Evolutionary conservation across 768 basidiomycete genomes (phyloP), one percentile per base, ranked within the genome.

Genomic region (Cantharellus anzutake): DNA sequence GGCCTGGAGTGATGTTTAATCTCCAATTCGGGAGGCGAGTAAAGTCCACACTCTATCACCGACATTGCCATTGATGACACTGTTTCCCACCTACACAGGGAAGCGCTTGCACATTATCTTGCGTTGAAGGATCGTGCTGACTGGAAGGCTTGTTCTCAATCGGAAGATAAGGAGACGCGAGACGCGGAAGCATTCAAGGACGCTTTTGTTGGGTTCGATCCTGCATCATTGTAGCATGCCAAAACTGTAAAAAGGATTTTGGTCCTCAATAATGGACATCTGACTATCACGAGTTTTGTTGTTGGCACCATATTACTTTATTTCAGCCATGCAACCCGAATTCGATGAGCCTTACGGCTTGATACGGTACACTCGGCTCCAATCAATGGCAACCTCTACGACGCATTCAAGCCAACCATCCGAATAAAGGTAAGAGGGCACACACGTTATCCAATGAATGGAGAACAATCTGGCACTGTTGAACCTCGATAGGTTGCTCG

Each of bases 21-120:
- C 74, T 98, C 51, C 91, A 97, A 68, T 98, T 98, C 70, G 93
- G 91, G 62, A 80, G 94, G 93, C 94, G 67, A 67, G 81, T 44
- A 60, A 44, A 39, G 41, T 51, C 48, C 60, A 2, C 44, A 5
- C n/a, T 40, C 39, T 41, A 51, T 39, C 5, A 41, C 35, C 41
- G 16, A 14, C 14, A 16, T 57, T 48, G 5, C 29, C 16, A 42
- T 44, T 51, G 34, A 34, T 35, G 20, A 40, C 3, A 4, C 4
- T 48, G 16, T 37, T 52, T 5, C 39, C n/a, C 16, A 34, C 60
- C 59, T 42, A 35, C 61, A 55, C 67, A 97, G 94, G 70, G 81
- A 85, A 70, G 89, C 86, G 14, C 68, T 97, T 51, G 87, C 84
- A 3, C 74, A 78, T 41, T 70, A 97, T n/a, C 67, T 98, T 59